phyloP scores from a whole-genome alignment of 352 stramenopile species.

The Peronosclerospora sorghi region DNA sequence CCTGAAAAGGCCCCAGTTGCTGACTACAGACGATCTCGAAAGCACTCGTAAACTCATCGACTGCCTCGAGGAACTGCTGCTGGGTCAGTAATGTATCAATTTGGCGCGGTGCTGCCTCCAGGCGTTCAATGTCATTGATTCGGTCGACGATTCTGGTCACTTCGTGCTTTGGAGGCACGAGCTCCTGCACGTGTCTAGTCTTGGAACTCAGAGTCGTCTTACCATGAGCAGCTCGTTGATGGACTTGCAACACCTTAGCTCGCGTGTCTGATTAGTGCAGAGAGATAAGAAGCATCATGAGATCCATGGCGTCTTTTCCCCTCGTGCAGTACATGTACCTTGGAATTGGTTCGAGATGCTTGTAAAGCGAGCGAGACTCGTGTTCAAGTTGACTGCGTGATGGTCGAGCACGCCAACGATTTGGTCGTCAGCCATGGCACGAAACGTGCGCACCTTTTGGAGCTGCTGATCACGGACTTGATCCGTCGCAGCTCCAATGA shows the following conservation, averaged over 20 bases:
- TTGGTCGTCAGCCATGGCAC: conserved; percentile 57
- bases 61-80: conserved; percentile 44
- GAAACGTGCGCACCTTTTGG: conserved; percentile 43
- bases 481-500: conserved; percentile 56
- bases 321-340: no score
- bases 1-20: conserved; percentile 67
- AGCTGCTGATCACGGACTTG: conserved; percentile 62
- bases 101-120: conserved; percentile 55
- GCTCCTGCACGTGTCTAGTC: conserved; percentile 71
- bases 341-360: conserved; percentile 68
- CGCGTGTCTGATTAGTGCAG: conserved; percentile 31
- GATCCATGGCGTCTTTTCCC: neutral
- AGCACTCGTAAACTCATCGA: conserved; percentile 63
- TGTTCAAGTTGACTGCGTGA: conserved; percentile 81
- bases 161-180: conserved; percentile 75
- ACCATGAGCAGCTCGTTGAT: conserved; percentile 56
- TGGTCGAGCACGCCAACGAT: conserved; percentile 77
- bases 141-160: conserved; percentile 77
- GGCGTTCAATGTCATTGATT: conserved; percentile 78
- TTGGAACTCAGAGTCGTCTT: conserved; percentile 75
- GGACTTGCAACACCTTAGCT: conserved; percentile 56
- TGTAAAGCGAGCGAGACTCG: conserved; percentile 67
- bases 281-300: neutral
- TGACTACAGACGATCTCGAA: conserved; percentile 76
- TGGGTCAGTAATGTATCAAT: conserved; percentile 47